phyloP scores from a whole-genome alignment of 352 stramenopile genomes.

The Blastocystis sp. region DNA sequence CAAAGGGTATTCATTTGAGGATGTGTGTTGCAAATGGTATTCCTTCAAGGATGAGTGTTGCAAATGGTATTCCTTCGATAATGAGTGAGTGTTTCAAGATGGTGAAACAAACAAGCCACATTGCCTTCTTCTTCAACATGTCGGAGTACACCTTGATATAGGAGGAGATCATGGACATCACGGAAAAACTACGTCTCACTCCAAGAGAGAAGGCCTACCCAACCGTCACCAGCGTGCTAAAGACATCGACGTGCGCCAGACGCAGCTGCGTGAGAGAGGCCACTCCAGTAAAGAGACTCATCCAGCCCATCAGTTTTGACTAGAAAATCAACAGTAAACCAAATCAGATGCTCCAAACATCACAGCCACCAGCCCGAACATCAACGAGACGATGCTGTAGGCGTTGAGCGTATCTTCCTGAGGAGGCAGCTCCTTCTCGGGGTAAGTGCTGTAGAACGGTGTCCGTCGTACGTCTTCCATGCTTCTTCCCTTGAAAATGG shows the following conservation, averaged over 20 bases:
- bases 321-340: background rate
- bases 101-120: background rate
- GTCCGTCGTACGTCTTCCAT: no score
- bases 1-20: no score
- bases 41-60: no score
- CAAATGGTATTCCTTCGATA: no score
- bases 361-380: slow-evolving; percentile 1
- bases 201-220: background rate
- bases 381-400: background rate
- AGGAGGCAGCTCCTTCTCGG: background rate
- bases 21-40: no score
- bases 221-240: background rate
- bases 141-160: background rate
- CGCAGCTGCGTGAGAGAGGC: slow-evolving; percentile 1
- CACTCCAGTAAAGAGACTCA: slow-evolving; percentile 15
- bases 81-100: background rate
- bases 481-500: no score
- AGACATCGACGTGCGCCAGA: background rate
- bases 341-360: background rate
- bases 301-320: slow-evolving; percentile 16
- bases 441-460: background rate
- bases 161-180: slow-evolving; percentile 23
- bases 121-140: background rate
- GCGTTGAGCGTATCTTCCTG: background rate
- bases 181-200: slow-evolving; percentile 4